Evolutionary conservation across 2,329 filamentous ascomycete species (phyloP).

Genomic region (Apiospora sp.): DNA sequence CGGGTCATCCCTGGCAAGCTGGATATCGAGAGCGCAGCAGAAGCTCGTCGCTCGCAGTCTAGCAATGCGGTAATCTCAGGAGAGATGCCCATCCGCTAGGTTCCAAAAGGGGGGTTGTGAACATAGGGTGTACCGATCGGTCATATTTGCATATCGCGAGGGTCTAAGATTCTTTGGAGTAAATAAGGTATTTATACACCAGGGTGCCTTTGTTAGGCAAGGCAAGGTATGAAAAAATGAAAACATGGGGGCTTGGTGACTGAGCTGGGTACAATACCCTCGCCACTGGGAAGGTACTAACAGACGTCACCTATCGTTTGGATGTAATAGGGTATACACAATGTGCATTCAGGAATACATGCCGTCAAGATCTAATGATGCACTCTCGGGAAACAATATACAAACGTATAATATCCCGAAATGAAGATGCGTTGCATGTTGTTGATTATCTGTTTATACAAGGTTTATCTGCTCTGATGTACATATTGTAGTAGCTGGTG

Average conservation of each 20-base stretch:
- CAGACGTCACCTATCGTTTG: background rate
- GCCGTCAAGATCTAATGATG: background rate
- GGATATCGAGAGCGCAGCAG: conserved; percentile 42
- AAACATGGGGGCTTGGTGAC: background rate
- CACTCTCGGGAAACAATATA: conserved; percentile 24
- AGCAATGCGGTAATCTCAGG: background rate
- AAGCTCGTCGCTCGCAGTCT: background rate
- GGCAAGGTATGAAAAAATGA: background rate
- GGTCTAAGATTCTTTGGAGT: background rate
- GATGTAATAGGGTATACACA: background rate
- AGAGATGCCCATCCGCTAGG: background rate
- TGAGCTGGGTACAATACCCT: background rate
- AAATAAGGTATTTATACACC: background rate
- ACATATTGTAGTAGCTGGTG: conserved; percentile 15
- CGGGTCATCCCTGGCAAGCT: conserved; percentile 71
- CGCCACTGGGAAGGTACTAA: background rate
- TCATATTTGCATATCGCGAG: background rate
- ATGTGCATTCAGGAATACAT: background rate
- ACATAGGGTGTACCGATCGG: background rate
- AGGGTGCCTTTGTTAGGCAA: background rate
- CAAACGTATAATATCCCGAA: background rate
- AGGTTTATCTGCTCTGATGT: conserved; percentile 21
- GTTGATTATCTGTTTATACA: conserved; percentile 22
- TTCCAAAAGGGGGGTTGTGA: too few species aligned
- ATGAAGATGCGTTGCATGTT: background rate